Conservation (phyloP, 352 stramenopile species). For the Phytophthora niederhauseri region DNA sequence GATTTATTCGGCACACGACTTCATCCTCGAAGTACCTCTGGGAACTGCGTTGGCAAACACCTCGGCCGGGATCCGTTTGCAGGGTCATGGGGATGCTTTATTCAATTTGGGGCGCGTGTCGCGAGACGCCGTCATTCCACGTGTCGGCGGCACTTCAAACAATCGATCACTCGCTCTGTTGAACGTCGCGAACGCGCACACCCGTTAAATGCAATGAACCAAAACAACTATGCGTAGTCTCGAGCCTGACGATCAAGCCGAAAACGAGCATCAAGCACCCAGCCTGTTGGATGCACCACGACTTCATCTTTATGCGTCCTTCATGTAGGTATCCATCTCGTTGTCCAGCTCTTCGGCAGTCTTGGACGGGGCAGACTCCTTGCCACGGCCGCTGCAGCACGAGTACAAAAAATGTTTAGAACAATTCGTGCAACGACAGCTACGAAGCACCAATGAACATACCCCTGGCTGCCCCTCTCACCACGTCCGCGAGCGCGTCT, state of each 20-base stretch:
- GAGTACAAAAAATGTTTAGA: constrained; percentile 1
- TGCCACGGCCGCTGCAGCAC: constrained; percentile 38
- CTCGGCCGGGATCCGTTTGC: constrained; percentile 21
- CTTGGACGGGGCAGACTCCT: constrained; percentile 46
- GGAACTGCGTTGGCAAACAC: constrained; percentile 3
- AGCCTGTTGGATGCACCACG: constrained; percentile 19
- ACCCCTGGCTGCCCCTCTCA: constrained; percentile 30
- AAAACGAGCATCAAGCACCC: constrained; percentile 20
- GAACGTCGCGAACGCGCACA: constrained; percentile 22
- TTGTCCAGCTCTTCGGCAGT: constrained; percentile 74
- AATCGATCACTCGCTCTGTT: constrained; percentile 15
- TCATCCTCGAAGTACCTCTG: not conserved
- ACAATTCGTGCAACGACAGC: not conserved
- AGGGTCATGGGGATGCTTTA: constrained; percentile 41
- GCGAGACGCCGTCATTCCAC: constrained; percentile 14
- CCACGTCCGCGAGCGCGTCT: constrained; percentile 45
- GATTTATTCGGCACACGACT: constrained; percentile 3
- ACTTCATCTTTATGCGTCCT: constrained; percentile 59
- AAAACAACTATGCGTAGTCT: constrained; percentile 41
- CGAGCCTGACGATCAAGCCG: constrained; percentile 1
- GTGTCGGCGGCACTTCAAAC: constrained; percentile 10
- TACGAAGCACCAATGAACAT: constrained; percentile 5
- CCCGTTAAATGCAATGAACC: constrained; percentile 39
- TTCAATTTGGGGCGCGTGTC: constrained; percentile 33
- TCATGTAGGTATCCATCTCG: constrained; percentile 91